Base-by-base conservation (phyloP, 2,329 filamentous ascomycete genomes). In the Penicillium sp. region DNA sequence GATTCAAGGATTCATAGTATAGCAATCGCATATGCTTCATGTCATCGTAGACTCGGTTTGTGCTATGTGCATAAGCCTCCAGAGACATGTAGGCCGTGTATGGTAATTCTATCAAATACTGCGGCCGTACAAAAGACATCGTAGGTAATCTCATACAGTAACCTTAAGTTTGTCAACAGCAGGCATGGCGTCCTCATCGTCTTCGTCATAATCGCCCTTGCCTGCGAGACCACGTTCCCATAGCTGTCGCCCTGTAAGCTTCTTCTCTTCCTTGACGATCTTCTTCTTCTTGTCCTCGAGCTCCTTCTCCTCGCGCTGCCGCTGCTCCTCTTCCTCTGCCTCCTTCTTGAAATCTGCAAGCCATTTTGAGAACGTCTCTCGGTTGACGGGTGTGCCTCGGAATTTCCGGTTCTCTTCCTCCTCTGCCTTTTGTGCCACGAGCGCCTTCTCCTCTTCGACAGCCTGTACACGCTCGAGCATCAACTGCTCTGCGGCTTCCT, bases 361-460 rank as follows among this genome's bases (percentile, higher is more conserved):
- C 95, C 95, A 99, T 66, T 84, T 86, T 67, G 90, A 73, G 71
- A 98, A 99, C 0, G 87, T 88, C 79, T 96, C 92, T 22, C 87
- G 83, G n/a, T 88, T 98, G 20, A 99, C 95, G 35, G 87, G 83
- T 38, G 91, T 91, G 59, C 95, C 95, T 74, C 96, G 90, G 76
- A 99, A 99, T 78, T 97, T 98, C 70, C 89, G 87, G 75, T 99
- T 99, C 81, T 99, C 95, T 75, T 95, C 92, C 63, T 90, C 88
- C 78, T 99, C 95, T 0, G 71, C 82, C 70, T 86, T 84, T 7
- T 83, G 84, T 1, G 82, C 76, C 62, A 81, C 83, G 52, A 81
- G 72, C 51, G 87, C 85, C 53, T 77, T 79, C 53, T 79, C 68
- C 1, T 81, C 83, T 66, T 86, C 79, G 15, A 82, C 84, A 8